A percentile compares a stretch with the other conserved stretches of the same genome.
Evolutionary conservation across 495 filamentous ascomycete genomes (phyloP).

Genomic region (Penicillium herquei): DNA sequence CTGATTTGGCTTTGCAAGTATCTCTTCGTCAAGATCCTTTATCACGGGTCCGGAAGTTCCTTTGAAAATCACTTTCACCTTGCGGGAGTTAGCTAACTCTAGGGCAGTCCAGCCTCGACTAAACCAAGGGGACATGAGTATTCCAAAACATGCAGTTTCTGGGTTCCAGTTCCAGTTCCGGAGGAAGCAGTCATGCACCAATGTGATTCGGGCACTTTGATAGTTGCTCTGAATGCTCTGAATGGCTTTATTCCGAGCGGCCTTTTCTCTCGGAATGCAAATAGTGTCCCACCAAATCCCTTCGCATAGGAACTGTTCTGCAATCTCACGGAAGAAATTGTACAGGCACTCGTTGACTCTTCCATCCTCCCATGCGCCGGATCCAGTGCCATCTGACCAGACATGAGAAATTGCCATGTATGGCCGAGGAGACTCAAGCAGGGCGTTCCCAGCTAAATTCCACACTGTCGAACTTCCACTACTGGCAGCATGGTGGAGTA

Average conservation of each 20-base stretch:
- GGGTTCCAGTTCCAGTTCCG: slow-evolving; percentile 27
- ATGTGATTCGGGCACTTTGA: slow-evolving; percentile 22
- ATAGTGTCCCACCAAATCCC: slow-evolving; percentile 33
- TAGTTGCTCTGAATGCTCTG: slow-evolving; percentile 19
- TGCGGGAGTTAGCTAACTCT: slow-evolving; percentile 26
- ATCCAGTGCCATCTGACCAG: slow-evolving; percentile 30
- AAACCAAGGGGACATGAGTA: slow-evolving; percentile 28
- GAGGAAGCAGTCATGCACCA: slow-evolving; percentile 33
- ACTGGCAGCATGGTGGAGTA: neutral
- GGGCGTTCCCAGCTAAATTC: neutral
- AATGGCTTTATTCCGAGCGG: slow-evolving; percentile 14
- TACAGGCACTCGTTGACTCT: slow-evolving; percentile 26
- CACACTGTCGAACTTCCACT: neutral
- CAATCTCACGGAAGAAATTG: slow-evolving; percentile 18
- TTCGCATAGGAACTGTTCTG: slow-evolving; percentile 14
- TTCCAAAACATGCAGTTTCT: slow-evolving; percentile 19
- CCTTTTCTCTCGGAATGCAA: slow-evolving; percentile 20
- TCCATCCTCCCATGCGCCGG: slow-evolving; percentile 11
- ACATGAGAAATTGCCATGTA: slow-evolving; percentile 33
- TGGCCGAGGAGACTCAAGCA: slow-evolving; percentile 5
- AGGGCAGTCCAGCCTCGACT: slow-evolving; percentile 28
- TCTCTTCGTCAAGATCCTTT: slow-evolving; percentile 32
- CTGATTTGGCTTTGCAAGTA: slow-evolving; percentile 12
- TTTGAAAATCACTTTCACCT: slow-evolving; percentile 33
- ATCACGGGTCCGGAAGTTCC: slow-evolving; percentile 12